Base-by-base conservation (phyloP, 2,329 filamentous ascomycete genomes). In the Periconia digitata region DNA sequence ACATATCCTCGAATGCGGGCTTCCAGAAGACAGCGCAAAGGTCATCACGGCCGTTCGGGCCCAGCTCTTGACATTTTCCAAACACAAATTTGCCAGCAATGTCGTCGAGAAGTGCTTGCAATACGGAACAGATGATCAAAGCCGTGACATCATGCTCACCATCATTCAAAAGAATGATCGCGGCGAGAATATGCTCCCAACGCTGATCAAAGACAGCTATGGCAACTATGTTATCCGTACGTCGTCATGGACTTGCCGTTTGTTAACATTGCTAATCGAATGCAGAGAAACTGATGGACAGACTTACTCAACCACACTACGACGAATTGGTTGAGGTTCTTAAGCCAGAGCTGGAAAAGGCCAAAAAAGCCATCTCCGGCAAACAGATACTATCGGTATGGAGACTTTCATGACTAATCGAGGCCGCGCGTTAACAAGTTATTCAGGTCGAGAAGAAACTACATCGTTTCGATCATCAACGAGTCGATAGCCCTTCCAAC, bases 151-250 rank as follows among this genome's bases (percentile, higher is more conserved):
- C 49, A 81, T 89, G 44, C 52, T 62, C 3, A 64, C 62, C 7
- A 55, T 70, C 23, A 59, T 63, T 13, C 77, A 78, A 1, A 67
- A 78, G 15, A 82, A 82, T 44, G 79, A 81, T 7, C 82, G 87
- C 37, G 87, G 87, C 12, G 83, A 85, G 47, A 86, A 79, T 47
- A 83, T 85, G n/a, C 74, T 97, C 32, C 80, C 87, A 53, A 78
- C 81, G 18, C 79, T 96, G 73, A 91, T 96, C 80, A 89, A 86
- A 56, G 92, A 99, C 67, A 87, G 90, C 55, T 97, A 86, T 69
- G 94, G 90, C 51, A 99, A 99, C 71, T 99, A 97, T 67, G 92
- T 97, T 6, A 87, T 97, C 53, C 92, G 91, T 95, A 83, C 84
- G 90, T 84, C 21, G n/a, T 43, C 38, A 8, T 18, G 10, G 37